A percentile compares a stretch with the other conserved stretches of the same genome.
phyloP scores from a whole-genome alignment of 176 grass and related monocot species.

The Dactylis glomerata region DNA sequence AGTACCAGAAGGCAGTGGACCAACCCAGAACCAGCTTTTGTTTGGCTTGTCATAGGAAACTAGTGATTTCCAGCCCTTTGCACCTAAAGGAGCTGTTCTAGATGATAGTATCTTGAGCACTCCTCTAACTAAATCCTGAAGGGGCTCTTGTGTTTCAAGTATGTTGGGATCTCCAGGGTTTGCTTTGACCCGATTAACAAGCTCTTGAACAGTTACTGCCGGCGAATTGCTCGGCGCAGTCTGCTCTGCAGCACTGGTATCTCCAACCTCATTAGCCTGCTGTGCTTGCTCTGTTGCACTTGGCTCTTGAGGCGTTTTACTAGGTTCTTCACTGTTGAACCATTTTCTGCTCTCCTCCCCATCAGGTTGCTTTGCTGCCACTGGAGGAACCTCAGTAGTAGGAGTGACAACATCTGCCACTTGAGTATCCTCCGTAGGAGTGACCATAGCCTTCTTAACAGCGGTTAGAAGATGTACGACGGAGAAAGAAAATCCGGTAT shows the following conservation, averaged over 20 bases:
- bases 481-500: conserved; percentile 94
- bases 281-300: conserved; percentile 40
- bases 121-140: conserved; percentile 92
- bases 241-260: conserved; percentile 41
- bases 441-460: conserved; percentile 84
- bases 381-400: conserved; percentile 38
- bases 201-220: conserved; percentile 75
- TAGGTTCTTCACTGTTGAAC: conserved; percentile 38
- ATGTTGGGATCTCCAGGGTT: conserved; percentile 92
- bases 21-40: conserved; percentile 93
- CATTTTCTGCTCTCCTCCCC: conserved; percentile 42
- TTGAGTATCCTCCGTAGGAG: conserved; percentile 39
- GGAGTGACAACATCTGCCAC: conserved; percentile 52
- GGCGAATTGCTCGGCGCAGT: conserved; percentile 31
- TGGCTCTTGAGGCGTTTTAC: conserved; percentile 42
- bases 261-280: conserved; percentile 37
- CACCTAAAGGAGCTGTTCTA: conserved; percentile 91
- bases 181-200: conserved; percentile 70
- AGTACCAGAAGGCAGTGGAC: conserved; percentile 44
- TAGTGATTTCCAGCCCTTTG: conserved; percentile 86
- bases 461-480: conserved; percentile 93
- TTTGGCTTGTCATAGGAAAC: conserved; percentile 84
- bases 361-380: conserved; percentile 34
- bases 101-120: conserved; percentile 93
- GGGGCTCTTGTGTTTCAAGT: conserved; percentile 98